Percentiles rank a stretch among this genome's conserved stretches.
Conservation (phyloP, 345 rosid genomes). For the Melastoma malabathricum region DNA sequence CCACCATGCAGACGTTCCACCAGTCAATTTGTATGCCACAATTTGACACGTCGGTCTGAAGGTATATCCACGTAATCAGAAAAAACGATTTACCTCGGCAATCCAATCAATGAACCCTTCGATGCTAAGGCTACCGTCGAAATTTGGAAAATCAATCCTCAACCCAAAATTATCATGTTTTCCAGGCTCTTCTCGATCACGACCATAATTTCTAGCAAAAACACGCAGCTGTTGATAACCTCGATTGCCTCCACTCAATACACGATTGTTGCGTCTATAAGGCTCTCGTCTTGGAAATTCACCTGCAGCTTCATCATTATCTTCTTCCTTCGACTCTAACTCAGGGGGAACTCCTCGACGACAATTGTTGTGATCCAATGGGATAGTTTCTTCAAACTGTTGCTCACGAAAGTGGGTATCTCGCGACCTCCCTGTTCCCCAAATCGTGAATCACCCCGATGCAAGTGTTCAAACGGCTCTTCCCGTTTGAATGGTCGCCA, state of each 20-base stretch:
- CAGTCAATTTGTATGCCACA: background rate
- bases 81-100: background rate
- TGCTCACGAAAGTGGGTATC: no score
- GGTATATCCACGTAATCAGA: background rate
- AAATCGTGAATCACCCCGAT: no score
- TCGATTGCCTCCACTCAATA: background rate
- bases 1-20: background rate
- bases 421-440: background rate
- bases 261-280: no score
- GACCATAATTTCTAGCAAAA: background rate
- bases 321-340: no score
- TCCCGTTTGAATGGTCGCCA: no score
- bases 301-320: no score
- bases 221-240: background rate
- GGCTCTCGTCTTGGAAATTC: no score
- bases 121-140: background rate
- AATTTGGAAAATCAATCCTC: background rate
- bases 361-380: no score
- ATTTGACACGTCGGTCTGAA: background rate
- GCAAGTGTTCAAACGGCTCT: no score
- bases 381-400: no score
- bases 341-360: no score
- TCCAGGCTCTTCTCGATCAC: background rate
- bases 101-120: constrained; percentile 6
- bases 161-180: background rate